Evolutionary conservation across 2,329 filamentous ascomycete species (phyloP), one percentile per base, ranked within the genome.

Genomic region (Colletotrichum spaethianum): DNA sequence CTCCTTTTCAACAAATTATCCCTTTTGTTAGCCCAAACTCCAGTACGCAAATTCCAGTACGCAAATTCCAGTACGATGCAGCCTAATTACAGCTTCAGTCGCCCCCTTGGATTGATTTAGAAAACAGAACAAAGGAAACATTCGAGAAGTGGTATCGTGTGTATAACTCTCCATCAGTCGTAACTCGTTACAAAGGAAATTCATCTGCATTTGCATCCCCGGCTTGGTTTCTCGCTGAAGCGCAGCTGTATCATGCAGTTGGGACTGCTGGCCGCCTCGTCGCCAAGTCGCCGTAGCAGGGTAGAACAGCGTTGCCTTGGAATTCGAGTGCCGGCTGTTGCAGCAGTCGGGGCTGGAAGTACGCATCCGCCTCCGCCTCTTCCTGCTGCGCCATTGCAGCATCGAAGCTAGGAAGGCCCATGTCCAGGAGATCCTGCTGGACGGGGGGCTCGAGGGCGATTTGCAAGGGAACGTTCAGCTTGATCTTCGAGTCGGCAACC

Each of bases 401-500:
- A 75, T 89, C 88, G 72, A 89, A 90, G 66, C 80, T 86, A 3
- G 88, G 88, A 50, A 86, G 81, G 4, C 81, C 83, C 44, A 76
- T 78, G 18, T 76, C 78, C 7, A 33, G 33, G 18, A 80, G 76
- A 38, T 81, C 76, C 63, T 80, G 74, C 57, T 66, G 66, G 46
- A 50, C 38, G 9, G 67, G 75, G 26, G 77, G 79, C 74, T 84
- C 83, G 28, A 88, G 84, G 2, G 83, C 86, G 55, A 90, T 77
- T 79, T 90, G 88, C 55, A 90, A 74, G 8, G 88, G 88, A 52
- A 90, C 77, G 28, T 78, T 77, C 33, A 90, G 78, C 48, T 82
- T 83, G 50, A 89, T 74, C 76, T 81, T 85, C 67, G 82, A 79
- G 9, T 85, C 80, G 20, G 82, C 84, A 3, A 83, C 80, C 8